These are phyloP conservation scores for Cadophora luteo-olivacea DNA, from an alignment of 2,329 filamentous ascomycete genomes.

Conservation along the genomic window DNA sequence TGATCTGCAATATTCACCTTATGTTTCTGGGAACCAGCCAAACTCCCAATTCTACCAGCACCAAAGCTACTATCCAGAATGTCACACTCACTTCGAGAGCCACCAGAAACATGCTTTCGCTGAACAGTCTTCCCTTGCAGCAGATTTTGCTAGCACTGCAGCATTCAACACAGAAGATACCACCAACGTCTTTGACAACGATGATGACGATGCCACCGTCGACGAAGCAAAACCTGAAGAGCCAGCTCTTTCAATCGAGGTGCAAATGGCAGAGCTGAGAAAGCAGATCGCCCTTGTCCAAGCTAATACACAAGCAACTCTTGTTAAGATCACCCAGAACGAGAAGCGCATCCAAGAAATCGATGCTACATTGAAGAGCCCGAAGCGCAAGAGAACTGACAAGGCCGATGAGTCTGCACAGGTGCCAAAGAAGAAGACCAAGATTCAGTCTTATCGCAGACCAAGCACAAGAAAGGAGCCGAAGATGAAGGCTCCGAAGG, in stretches of 20 bases:
- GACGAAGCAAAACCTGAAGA: neutral
- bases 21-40: neutral
- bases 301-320: neutral
- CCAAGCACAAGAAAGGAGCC: conserved; percentile 6
- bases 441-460: conserved; percentile 5
- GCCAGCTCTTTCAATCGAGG: neutral
- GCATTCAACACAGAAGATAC: neutral
- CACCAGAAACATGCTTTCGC: neutral
- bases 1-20: neutral
- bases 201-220: neutral
- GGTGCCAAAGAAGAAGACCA: neutral
- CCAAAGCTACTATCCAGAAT: neutral
- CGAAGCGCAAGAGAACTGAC: neutral
- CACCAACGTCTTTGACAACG: neutral
- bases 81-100: neutral
- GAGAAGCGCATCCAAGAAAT: conserved; percentile 1
- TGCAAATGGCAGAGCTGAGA: neutral
- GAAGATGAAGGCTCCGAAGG: neutral
- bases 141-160: neutral
- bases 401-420: neutral
- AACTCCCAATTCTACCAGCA: neutral
- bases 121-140: neutral
- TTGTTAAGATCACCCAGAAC: neutral
- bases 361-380: neutral
- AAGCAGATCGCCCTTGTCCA: neutral